Base-by-base conservation (phyloP, 495 filamentous ascomycete species). In the Talaromyces stipitatus region DNA sequence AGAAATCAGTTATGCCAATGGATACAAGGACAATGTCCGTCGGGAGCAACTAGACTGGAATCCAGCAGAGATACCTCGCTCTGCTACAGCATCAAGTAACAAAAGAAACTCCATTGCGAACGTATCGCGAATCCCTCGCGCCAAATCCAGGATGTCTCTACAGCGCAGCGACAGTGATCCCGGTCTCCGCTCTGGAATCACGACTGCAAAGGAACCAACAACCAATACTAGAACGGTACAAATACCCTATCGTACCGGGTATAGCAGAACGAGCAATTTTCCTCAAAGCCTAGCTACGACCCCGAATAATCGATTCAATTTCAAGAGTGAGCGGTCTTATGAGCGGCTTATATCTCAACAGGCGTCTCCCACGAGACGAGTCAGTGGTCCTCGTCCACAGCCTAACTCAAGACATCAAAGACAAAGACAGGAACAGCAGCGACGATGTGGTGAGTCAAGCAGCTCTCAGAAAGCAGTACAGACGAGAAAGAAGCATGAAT, bases 231-330 rank as follows among this genome's bases (percentile, higher is more conserved):
- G 66, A 38, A 50, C 68, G 27, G 68, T 63, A 29, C 66, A 68
- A 46, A 59, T 67, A 55, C 59, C 75, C 26, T 65, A 73, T 46
- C 61, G 65, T 16, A 62, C 61, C 16, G 64, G 60, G 7, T 54
- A 63, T 33, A 70, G 23, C 4, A 56, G 69, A 51, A 73, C 72
- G 62, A 67, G 71, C 30, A 68, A 63, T 26, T 66, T 76, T 20
- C 66, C 72, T 5, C 75, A 62, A 32, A 75, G 62, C 56, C 69
- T 68, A 58, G 71, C 69, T 11, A 63, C 64, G 26, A 76, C 73
- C 1, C 72, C 73, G 26, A 67, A 71, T 45, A 75, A 70, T 18
- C 66, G 75, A 38, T 78, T 78, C 54, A 78, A 73, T 48, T 55
- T 73, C 70, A 28, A 58, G 50, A 45, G 24, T 54, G 45, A 51